Evolutionary conservation across 768 basidiomycete genomes (phyloP), one percentile per base, ranked within the genome.

Genomic region (Pleurotus ostreatus): DNA sequence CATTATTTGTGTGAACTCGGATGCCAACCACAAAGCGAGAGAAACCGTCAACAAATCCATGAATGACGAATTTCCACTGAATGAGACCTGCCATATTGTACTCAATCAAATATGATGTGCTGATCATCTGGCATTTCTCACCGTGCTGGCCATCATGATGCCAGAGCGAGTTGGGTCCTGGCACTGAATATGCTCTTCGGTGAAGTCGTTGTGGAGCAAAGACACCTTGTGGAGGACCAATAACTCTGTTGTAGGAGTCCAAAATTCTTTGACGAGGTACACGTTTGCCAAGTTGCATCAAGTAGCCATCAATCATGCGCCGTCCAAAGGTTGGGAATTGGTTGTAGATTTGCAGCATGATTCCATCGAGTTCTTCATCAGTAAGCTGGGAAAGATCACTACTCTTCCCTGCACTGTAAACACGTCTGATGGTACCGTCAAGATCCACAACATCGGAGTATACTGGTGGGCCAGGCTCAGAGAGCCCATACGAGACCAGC

Each of bases 21-120:
- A 70, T 61, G 49, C 67, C 70, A 12, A 67, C 61, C 3, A 75
- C 63, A 12, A 70, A 66, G 1, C 69, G 59, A 45, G 70, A 71
- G 58, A 68, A 70, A 0, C 77, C 77, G 60, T 78, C 74, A 34
- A 72, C 66, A 49, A 72, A 70, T 4, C 57, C 67, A 62, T 70
- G 68, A 25, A 67, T 66, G 20, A 20, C 20, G 20, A 20, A 20
- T 20, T 20, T 20, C 20, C 20, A 20, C 20, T 20, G 20, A 20
- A 23, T 71, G 1, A 73, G 58, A 5, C 67, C 70, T 72, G 12
- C 12, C 16, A 49, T 11, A 49, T 23, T 49, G 47, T 23, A 5
- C 22, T 49, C 45, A 46, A 22, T 56, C 30, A 49, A 37, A 44
- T 48, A 46, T 6, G 30, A 6, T 38, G 46, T 9, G 11, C n/a